Percentiles rank a stretch among this genome's conserved stretches.
These are phyloP conservation scores for Umbelopsis vinacea DNA, from an alignment of 192 early-diverging fungal genomes.

Conservation along the genomic window DNA sequence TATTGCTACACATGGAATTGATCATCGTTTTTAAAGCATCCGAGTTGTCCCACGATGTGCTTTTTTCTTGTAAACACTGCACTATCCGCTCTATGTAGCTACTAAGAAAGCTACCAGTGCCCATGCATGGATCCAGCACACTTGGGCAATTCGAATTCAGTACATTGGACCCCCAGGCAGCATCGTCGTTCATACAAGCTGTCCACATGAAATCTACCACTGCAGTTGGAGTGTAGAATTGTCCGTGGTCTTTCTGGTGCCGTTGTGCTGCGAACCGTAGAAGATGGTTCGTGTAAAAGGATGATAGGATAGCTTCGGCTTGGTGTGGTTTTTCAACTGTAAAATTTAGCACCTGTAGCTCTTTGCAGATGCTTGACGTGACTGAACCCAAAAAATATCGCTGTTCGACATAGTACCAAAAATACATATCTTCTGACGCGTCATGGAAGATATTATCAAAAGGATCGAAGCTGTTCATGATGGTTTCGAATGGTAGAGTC, in stretches of 20 bases:
- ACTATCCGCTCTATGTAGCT: constrained; percentile 49
- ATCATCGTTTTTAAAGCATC: constrained; percentile 35
- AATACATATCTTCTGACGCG: constrained; percentile 33
- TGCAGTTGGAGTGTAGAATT: constrained; percentile 60
- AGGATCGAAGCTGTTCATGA: constrained; percentile 40
- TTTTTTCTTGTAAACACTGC: constrained; percentile 28
- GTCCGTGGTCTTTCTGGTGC: constrained; percentile 68
- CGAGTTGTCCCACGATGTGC: constrained; percentile 46
- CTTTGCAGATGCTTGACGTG: neutral
- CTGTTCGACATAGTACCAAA: constrained; percentile 28
- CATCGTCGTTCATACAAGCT: constrained; percentile 30
- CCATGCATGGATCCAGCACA: constrained; percentile 61
- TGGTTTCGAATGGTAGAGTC: constrained; percentile 7
- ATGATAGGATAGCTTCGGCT: constrained; percentile 49
- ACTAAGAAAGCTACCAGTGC: constrained; percentile 58
- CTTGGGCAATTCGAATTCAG: constrained; percentile 16
- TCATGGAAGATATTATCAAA: constrained; percentile 42
- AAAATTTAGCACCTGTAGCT: neutral
- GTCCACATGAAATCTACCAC: constrained; percentile 64
- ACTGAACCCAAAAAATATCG: neutral
- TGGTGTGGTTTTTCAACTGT: constrained; percentile 27
- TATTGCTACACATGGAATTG: constrained; percentile 42
- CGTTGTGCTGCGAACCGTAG: constrained; percentile 50
- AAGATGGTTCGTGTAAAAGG: constrained; percentile 57
- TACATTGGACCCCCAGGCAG: neutral